Percentiles rank a stretch among this genome's conserved stretches.
These are phyloP conservation scores for Fusarium goolgardi DNA, from an alignment of 2,329 filamentous ascomycete genomes.

Conservation along the genomic window DNA sequence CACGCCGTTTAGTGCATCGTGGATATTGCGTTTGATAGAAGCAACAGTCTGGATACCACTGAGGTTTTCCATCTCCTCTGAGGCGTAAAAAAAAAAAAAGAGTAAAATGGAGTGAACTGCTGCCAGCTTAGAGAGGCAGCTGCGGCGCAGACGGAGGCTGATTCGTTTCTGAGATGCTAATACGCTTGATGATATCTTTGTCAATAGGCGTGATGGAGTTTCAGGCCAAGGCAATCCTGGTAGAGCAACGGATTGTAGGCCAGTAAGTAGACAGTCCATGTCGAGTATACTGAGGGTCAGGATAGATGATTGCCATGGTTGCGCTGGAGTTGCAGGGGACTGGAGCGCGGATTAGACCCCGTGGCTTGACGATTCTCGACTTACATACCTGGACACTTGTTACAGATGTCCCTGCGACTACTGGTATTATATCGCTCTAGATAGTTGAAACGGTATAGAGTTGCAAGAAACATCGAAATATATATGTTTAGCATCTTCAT, in stretches of 20 bases:
- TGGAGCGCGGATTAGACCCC: conserved; percentile 9
- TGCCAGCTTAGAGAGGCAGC: too few relatives aligned
- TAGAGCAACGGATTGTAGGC: background rate
- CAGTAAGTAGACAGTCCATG: background rate
- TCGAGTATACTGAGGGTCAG: too few relatives aligned
- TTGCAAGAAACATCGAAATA: background rate
- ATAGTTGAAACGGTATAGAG: background rate
- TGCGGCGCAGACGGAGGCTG: background rate
- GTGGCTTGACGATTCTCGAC: conserved; percentile 10
- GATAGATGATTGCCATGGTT: background rate
- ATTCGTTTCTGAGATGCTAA: background rate
- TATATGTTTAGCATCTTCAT: background rate
- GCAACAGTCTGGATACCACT: too few relatives aligned
- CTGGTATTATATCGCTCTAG: background rate
- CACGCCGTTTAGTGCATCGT: background rate
- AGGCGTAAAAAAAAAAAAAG: background rate
- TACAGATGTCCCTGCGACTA: background rate
- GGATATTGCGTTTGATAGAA: too few relatives aligned
- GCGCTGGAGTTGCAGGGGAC: conserved; percentile 18
- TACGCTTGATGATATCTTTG: background rate
- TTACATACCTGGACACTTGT: conserved; percentile 3
- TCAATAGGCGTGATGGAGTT: background rate
- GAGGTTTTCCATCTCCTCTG: too few relatives aligned
- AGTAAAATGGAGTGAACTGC: background rate
- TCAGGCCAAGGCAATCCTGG: too few relatives aligned